Evolutionary conservation across 1,284 basidiomycete genomes (phyloP), one percentile per base, ranked within the genome.

Genomic region (Ceratobasidium sp.): DNA sequence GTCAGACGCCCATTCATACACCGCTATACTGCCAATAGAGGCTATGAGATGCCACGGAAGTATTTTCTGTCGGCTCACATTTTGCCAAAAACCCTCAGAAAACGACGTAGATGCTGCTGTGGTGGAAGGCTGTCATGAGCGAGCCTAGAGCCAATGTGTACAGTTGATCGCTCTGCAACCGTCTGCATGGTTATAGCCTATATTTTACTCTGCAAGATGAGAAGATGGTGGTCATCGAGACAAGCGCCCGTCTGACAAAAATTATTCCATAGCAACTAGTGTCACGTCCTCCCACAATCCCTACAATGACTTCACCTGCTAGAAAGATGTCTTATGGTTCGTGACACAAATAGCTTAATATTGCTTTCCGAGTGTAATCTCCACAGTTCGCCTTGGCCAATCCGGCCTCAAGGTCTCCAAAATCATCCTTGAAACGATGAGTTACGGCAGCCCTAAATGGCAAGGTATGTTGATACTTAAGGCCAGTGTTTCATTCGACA

Each of bases 331-430:
- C 67, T 33, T 69, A 69, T 44, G 67, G 67, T 69, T 3, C 13
- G 67, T 56, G 3, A 9, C 4, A 20, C 13, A 28, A 13, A 26
- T 12, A 23, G n/a, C n/a, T n/a, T n/a, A n/a, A n/a, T n/a, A n/a
- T n/a, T n/a, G n/a, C n/a, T n/a, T n/a, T n/a, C n/a, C n/a, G n/a
- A n/a, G n/a, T n/a, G n/a, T n/a, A n/a, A n/a, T n/a, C n/a, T n/a
- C n/a, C n/a, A n/a, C n/a, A 59, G 65, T 69, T 20, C 71, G 78
- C 38, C 59, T 79, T 0, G 78, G 78, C 20, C 62, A 79, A 26
- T 79, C 78, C 10, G 78, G 75, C 1, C 54, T 79, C 48, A 79
- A 77, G 38, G 67, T 69, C 33, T 79, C 68, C 17, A 13, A 62
- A 10, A 38, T 79, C 15, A 77, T 73, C 40, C 33, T 76, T 20